Evolutionary conservation across 1,284 basidiomycete species (phyloP).

Genomic region (Trametes versicolor): DNA sequence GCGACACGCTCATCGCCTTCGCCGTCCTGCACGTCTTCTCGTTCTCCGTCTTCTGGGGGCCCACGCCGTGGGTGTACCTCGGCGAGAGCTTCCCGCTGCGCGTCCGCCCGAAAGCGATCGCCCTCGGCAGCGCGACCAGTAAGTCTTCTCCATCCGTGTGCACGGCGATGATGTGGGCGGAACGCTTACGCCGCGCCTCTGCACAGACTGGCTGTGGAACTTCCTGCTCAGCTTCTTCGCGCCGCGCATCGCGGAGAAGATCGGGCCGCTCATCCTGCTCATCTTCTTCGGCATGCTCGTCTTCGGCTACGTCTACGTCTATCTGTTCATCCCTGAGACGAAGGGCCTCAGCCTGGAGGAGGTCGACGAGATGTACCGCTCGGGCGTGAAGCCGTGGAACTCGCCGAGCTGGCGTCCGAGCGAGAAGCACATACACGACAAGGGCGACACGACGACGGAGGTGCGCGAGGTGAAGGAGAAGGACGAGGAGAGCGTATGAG

Average conservation of each 20-base stretch:
- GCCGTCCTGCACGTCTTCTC: slow-evolving; percentile 81
- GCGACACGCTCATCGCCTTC: slow-evolving; percentile 76
- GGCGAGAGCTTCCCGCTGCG: slow-evolving; percentile 78
- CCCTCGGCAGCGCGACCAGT: slow-evolving; percentile 71
- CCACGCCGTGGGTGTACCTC: slow-evolving; percentile 66
- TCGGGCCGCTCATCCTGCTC: slow-evolving; percentile 80
- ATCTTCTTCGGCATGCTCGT: slow-evolving; percentile 82
- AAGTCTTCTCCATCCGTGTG: slow-evolving; percentile 26
- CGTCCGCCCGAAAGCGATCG: slow-evolving; percentile 79
- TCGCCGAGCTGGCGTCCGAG: slow-evolving; percentile 67
- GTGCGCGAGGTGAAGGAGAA: slow-evolving; percentile 41
- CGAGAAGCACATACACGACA: slow-evolving; percentile 44
- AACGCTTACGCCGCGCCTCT: slow-evolving; percentile 4
- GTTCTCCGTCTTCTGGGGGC: slow-evolving; percentile 80
- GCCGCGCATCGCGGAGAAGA: slow-evolving; percentile 70
- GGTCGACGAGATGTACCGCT: slow-evolving; percentile 79
- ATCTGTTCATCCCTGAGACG: slow-evolving; percentile 80
- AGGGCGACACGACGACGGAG: slow-evolving; percentile 27
- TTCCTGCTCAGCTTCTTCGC: slow-evolving; percentile 80
- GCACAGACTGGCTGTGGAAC: slow-evolving; percentile 72
- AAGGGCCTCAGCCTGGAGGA: slow-evolving; percentile 81
- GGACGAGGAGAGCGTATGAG: slow-evolving; percentile 33
- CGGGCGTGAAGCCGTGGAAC: slow-evolving; percentile 72
- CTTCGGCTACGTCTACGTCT: slow-evolving; percentile 75
- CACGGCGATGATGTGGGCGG: not conserved